Evolutionary conservation across 139 green algal species (phyloP).

Genomic region (Haematococcus lacustris): DNA sequence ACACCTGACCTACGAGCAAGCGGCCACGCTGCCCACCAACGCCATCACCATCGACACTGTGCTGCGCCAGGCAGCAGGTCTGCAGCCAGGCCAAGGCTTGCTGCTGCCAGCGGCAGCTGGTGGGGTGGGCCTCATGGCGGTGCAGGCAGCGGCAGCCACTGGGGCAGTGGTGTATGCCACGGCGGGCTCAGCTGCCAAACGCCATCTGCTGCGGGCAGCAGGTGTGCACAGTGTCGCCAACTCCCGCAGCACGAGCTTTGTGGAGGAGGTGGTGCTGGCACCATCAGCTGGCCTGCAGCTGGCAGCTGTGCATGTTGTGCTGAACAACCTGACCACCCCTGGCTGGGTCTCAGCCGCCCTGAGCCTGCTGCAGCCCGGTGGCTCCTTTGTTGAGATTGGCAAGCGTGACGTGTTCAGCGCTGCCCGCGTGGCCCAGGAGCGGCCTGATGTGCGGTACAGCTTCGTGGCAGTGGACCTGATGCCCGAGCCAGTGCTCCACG

Average conservation of each 20-base stretch:
- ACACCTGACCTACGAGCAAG: conserved; percentile 59
- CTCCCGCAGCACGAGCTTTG: conserved; percentile 66
- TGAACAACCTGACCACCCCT: conserved; percentile 76
- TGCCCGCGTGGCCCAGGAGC: conserved; percentile 56
- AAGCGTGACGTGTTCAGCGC: conserved; percentile 81
- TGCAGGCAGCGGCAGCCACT: conserved; percentile 39
- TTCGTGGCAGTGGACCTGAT: conserved; percentile 87
- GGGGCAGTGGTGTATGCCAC: conserved; percentile 49
- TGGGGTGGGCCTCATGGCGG: conserved; percentile 63
- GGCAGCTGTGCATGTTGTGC: conserved; percentile 39
- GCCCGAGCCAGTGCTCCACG: conserved; percentile 45
- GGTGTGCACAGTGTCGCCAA: conserved; percentile 34
- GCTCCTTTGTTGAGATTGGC: conserved; percentile 75
- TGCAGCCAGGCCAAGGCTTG: no score
- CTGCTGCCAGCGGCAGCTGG: conserved; percentile 60
- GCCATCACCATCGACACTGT: conserved; percentile 74
- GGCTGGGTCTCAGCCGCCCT: conserved; percentile 65
- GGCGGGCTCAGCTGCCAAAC: conserved; percentile 64
- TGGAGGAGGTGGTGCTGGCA: conserved; percentile 22
- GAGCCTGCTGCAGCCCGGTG: conserved; percentile 41
- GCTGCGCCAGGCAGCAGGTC: conserved; percentile 17
- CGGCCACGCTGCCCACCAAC: conserved; percentile 66
- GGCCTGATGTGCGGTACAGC: conserved; percentile 65
- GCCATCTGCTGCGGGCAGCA: conserved; percentile 45
- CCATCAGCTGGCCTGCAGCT: background rate